These are phyloP conservation scores for Thyridium curvatum DNA, from an alignment of 2,329 filamentous ascomycete genomes.

Conservation along the genomic window DNA sequence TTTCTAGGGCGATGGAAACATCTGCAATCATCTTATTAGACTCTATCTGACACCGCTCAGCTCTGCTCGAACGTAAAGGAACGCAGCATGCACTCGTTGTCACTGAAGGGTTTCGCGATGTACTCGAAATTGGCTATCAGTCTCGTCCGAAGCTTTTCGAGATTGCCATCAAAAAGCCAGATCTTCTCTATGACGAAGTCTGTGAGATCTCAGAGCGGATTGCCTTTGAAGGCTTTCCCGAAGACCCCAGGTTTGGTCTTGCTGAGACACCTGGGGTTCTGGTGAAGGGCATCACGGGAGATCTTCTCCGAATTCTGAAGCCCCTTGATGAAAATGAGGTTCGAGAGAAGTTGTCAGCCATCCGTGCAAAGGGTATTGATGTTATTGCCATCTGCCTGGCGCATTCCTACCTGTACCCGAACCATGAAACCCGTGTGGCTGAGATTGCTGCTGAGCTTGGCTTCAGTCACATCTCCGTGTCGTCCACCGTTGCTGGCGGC, in stretches of 20 bases:
- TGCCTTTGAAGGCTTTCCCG: conserved; percentile 3
- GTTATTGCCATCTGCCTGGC: conserved; percentile 66
- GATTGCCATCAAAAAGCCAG: conserved; percentile 12
- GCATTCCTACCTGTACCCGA: conserved; percentile 65
- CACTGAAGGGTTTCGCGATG: conserved; percentile 5
- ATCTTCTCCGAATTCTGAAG: conserved; percentile 57
- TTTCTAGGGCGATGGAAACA: too few species aligned
- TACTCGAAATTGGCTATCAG: conserved; percentile 6
- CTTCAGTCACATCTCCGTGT: conserved; percentile 62
- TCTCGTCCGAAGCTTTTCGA: conserved; percentile 7
- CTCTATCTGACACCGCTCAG: too few species aligned
- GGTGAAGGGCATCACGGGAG: conserved; percentile 59
- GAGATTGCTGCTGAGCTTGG: conserved; percentile 58
- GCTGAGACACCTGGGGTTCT: conserved; percentile 20
- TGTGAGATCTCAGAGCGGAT: conserved; percentile 8
- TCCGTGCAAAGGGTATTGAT: conserved; percentile 53
- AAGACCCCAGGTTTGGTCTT: conserved; percentile 30
- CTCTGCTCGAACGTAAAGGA: conserved; percentile 7
- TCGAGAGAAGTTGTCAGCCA: conserved; percentile 45
- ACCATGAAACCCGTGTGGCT: conserved; percentile 59
- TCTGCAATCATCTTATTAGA: too few species aligned
- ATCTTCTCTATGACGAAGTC: conserved; percentile 5
- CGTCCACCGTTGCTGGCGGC: conserved; percentile 57
- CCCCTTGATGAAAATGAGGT: conserved; percentile 46
- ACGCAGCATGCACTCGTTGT: conserved; percentile 2